Percentiles rank a stretch among this genome's conserved stretches.
These are phyloP conservation scores for Fusarium siculi DNA, from an alignment of 2,329 filamentous ascomycete species.

Conservation along the genomic window DNA sequence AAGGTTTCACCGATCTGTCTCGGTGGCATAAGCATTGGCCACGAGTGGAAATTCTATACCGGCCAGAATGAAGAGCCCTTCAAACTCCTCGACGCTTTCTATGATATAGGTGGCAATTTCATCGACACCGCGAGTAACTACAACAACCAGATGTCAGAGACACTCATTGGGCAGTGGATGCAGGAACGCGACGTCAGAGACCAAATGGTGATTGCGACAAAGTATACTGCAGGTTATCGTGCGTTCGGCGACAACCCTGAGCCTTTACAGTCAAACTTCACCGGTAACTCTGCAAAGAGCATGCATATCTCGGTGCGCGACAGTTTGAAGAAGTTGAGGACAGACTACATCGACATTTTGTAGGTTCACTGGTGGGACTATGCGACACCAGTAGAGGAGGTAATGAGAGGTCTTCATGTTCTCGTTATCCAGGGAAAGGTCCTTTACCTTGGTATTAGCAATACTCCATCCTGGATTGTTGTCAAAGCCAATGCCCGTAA, in stretches of 20 bases:
- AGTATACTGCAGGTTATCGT: neutral
- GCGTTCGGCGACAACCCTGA: rapidly evolving
- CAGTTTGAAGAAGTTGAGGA: constrained; percentile 54
- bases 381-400: constrained; percentile 18
- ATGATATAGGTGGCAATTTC: neutral
- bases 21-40: neutral
- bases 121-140: rapidly evolving
- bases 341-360: constrained; percentile 48
- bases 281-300: constrained; percentile 52
- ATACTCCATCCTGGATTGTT: constrained; percentile 49
- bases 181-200: rapidly evolving
- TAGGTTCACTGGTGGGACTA: constrained; percentile 46
- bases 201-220: neutral
- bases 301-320: constrained; percentile 53
- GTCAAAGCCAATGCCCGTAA: neutral
- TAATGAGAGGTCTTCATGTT: constrained; percentile 12
- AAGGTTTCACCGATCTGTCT: neutral
- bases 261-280: constrained; percentile 45
- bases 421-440: constrained; percentile 32
- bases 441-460: constrained; percentile 46
- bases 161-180: rapidly evolving
- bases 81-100: rapidly evolving
- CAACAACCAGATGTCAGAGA: neutral
- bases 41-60: neutral
- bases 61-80: neutral